Conservation (phyloP, 1,284 basidiomycete species). For the Ceratobasidium sp. region DNA sequence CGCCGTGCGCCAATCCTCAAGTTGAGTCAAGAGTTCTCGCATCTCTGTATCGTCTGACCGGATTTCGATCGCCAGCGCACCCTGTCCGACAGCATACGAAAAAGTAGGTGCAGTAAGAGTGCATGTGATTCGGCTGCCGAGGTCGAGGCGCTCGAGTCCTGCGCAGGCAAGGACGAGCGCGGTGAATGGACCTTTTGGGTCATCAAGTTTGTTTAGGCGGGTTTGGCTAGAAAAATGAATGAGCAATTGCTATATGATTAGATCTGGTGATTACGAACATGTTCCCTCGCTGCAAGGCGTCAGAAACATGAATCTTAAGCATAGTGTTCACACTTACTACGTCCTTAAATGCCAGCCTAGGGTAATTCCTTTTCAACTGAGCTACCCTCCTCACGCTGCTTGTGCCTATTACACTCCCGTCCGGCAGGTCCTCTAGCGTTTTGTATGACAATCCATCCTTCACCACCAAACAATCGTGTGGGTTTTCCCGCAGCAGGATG, state of each 20-base stretch:
- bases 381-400: constrained; percentile 94
- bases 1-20: constrained; percentile 83
- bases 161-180: constrained; percentile 96
- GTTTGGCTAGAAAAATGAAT: constrained; percentile 72
- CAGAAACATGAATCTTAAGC: constrained; percentile 38
- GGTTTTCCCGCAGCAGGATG: constrained; percentile 90
- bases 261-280: constrained; percentile 68
- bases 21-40: constrained; percentile 70
- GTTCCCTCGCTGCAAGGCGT: constrained; percentile 76
- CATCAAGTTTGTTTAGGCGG: constrained; percentile 92
- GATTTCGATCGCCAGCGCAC: constrained; percentile 91
- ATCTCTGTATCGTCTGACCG: constrained; percentile 77
- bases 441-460: constrained; percentile 82
- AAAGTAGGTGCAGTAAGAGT: constrained; percentile 82
- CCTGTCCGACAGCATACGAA: constrained; percentile 94
- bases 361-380: constrained; percentile 86
- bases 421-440: constrained; percentile 85
- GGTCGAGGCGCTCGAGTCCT: constrained; percentile 87
- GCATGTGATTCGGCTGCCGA: constrained; percentile 83
- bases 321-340: constrained; percentile 73
- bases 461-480: constrained; percentile 90
- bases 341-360: constrained; percentile 86
- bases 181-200: constrained; percentile 81
- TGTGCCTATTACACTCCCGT: constrained; percentile 93
- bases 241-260: constrained; percentile 20